Conservation (phyloP, 805 yeast genomes). For the Suhomyces emberorum region DNA sequence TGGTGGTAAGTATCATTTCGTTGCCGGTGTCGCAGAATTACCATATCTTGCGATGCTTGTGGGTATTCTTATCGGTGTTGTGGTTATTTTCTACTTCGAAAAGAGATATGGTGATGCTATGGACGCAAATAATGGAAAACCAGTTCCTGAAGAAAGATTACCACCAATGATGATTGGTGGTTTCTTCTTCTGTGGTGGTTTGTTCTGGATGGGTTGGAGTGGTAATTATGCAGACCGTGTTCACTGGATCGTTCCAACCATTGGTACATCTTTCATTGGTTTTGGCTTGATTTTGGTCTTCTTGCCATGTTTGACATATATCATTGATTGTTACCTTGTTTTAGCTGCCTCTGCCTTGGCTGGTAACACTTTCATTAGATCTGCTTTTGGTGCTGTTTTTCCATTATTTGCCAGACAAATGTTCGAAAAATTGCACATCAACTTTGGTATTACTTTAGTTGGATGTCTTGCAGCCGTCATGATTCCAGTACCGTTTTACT, state of each 20-base stretch:
- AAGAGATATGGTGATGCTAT: conserved; percentile 27
- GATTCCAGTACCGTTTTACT: conserved; percentile 56
- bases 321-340: conserved; percentile 56
- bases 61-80: conserved; percentile 34
- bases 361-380: conserved; percentile 58
- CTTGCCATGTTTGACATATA: conserved; percentile 57
- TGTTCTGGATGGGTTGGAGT: conserved; percentile 86
- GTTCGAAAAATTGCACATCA: conserved; percentile 47
- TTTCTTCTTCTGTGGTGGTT: conserved; percentile 68
- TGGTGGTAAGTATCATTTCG: conserved; percentile 28
- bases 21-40: conserved; percentile 22
- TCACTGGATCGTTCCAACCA: conserved; percentile 71
- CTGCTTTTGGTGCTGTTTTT: conserved; percentile 58
- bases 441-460: conserved; percentile 54
- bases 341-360: conserved; percentile 66
- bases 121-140: conserved; percentile 40
- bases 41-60: conserved; percentile 33
- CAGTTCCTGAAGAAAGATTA: conserved; percentile 78
- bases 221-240: conserved; percentile 70
- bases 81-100: conserved; percentile 26
- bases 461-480: conserved; percentile 50
- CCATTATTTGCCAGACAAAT: conserved; percentile 56
- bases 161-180: conserved; percentile 75
- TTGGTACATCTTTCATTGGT: conserved; percentile 42
- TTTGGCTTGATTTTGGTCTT: conserved; percentile 53